These are phyloP conservation scores for Carallia brachiata DNA, from an alignment of 345 rosid genomes.

Conservation along the genomic window DNA sequence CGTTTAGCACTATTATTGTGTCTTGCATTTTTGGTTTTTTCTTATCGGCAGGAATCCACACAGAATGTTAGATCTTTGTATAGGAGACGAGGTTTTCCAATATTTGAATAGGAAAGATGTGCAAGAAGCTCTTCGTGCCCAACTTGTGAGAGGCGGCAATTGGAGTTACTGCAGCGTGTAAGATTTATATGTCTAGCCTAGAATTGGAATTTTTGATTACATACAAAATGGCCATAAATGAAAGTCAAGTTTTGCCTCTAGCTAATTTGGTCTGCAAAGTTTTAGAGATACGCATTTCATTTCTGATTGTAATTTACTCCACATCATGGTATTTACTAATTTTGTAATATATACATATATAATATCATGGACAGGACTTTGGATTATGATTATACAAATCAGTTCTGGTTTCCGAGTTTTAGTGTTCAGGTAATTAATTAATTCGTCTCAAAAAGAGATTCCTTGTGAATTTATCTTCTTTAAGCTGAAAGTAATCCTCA, in stretches of 20 bases:
- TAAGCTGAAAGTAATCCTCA: not conserved
- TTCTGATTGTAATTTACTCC: no score
- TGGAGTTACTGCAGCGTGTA: conserved; percentile 2
- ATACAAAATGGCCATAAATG: no score
- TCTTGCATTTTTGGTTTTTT: no score
- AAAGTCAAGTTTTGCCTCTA: not conserved
- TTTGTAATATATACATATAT: not conserved
- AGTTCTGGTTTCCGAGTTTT: conserved; percentile 6
- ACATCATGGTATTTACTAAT: no score
- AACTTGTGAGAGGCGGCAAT: not conserved
- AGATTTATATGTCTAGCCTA: not conserved
- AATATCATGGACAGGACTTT: not conserved
- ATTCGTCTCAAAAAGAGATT: no score
- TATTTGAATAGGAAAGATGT: conserved; percentile 12
- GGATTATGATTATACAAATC: not conserved
- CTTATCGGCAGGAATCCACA: no score
- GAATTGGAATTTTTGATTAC: no score
- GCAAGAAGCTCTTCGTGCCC: not conserved
- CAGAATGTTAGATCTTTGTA: not conserved
- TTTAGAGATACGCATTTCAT: no score
- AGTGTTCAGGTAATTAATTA: not conserved
- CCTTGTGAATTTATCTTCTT: not conserved
- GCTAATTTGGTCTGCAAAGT: no score
- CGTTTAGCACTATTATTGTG: no score
- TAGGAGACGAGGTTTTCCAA: not conserved